phyloP scores from a whole-genome alignment of 257 asterid genomes.

The Fraxinus cuspidata region DNA sequence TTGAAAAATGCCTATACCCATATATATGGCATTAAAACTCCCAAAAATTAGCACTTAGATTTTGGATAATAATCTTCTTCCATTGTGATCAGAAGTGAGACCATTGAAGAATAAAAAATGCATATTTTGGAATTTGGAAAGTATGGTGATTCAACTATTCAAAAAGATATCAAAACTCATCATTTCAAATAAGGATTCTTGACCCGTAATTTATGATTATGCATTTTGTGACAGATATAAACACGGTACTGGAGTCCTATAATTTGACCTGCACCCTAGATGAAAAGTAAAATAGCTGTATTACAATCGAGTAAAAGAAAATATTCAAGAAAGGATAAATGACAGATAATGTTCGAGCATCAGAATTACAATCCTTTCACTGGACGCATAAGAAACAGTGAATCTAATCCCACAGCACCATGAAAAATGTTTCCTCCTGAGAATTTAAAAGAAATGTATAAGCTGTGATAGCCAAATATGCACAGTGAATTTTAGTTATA shows the following conservation, averaged over 20 bases:
- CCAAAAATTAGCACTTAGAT: too few species aligned
- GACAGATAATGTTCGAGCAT: background rate
- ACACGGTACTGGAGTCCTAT: slow-evolving; percentile 80
- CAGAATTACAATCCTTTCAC: slow-evolving; percentile 82
- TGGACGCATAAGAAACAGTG: slow-evolving; percentile 90
- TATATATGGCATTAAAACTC: too few species aligned
- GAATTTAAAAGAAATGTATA: slow-evolving; percentile 12
- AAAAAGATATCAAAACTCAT: too few species aligned
- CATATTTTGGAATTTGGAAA: too few species aligned
- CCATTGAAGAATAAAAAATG: too few species aligned
- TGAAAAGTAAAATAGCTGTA: background rate
- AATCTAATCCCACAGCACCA: slow-evolving; percentile 90
- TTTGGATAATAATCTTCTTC: too few species aligned
- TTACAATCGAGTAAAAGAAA: background rate
- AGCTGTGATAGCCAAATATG: background rate
- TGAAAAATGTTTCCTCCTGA: slow-evolving; percentile 95
- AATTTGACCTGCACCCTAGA: slow-evolving; percentile 65
- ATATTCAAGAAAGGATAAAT: background rate
- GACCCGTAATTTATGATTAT: too few species aligned
- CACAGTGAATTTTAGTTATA: background rate
- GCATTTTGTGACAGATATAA: slow-evolving; percentile 44
- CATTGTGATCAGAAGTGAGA: too few species aligned
- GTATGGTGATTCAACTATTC: too few species aligned
- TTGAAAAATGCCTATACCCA: too few species aligned
- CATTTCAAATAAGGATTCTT: too few species aligned